Evolutionary conservation across 768 basidiomycete species (phyloP), one percentile per base, ranked within the genome.

Genomic region (Strobilomyces confusus): DNA sequence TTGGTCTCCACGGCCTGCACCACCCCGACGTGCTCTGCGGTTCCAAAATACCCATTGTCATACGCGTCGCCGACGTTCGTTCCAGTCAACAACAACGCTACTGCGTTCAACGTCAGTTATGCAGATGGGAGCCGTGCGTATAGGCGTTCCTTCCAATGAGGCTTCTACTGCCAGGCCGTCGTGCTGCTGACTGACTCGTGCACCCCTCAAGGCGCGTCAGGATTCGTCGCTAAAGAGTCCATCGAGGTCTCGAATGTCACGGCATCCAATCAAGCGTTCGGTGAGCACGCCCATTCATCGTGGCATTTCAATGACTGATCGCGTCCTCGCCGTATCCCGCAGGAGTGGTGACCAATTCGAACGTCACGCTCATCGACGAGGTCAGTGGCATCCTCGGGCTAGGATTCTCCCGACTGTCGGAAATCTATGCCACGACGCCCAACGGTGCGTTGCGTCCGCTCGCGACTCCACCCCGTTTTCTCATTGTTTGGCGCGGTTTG

Each of bases 361-460:
- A 86, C 62, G 76, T 90, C 32, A 76, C 80, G 15, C 70, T 91
- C 56, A 70, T 72, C 11, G 81, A 87, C 61, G 66, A 85, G 44
- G 73, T 82, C 9, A 91, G 87, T 53, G 89, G 89, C 3, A 69
- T 92, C 34, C 62, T 92, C 20, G 89, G 89, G 20, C 72, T 92
- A 26, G 88, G 89, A 1, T 92, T 92, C 67, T 76, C 87, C 25
- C 78, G 88, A 20, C 73, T 90, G 33, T 90, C 89, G 2, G 73
- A 76, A 13, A 83, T 92, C 25, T 69, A 77, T 7, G 63, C 59
- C 22, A 60, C 68, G 4, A 68, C 73, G 9, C 65, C 73, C 12
- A 79, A 82, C 57, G 80, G 87, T 86, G 58, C 47, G 67, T n/a
- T 59, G 77, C 57, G 29, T 20, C 45, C 17, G 12, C 17, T 23